These are phyloP conservation scores for Xylaria sp. DNA, from an alignment of 2,329 filamentous ascomycete genomes.

Conservation along the genomic window DNA sequence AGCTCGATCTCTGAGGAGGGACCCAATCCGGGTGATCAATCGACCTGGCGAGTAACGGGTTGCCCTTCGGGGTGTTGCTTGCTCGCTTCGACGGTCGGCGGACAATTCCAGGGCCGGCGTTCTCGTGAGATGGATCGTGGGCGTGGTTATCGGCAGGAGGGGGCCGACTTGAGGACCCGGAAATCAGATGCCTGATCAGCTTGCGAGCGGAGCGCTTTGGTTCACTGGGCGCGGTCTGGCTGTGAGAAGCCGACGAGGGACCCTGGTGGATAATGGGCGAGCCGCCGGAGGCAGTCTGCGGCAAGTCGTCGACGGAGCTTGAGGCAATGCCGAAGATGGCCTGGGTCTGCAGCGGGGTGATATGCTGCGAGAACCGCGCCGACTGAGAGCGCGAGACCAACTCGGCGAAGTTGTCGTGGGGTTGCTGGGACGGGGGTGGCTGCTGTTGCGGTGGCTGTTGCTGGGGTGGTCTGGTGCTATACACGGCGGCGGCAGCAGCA, in stretches of 20 bases:
- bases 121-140: constrained; percentile 57
- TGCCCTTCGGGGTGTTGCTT: constrained; percentile 61
- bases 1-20: constrained; percentile 39
- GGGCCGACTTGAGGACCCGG: constrained; percentile 53
- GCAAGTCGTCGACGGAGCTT: constrained; percentile 57
- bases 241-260: constrained; percentile 41
- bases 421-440: constrained; percentile 47
- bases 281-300: constrained; percentile 45
- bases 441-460: constrained; percentile 5
- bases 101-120: constrained; percentile 59
- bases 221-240: constrained; percentile 52
- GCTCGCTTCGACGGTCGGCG: constrained; percentile 69
- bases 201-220: constrained; percentile 63
- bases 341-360: constrained; percentile 51
- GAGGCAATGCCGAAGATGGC: constrained; percentile 53
- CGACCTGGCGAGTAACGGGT: constrained; percentile 48
- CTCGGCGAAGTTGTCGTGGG: constrained; percentile 59
- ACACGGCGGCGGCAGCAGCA: constrained; percentile 25
- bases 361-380: constrained; percentile 58
- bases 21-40: constrained; percentile 49
- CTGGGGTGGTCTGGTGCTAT: constrained; percentile 21
- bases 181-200: constrained; percentile 66
- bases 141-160: constrained; percentile 45
- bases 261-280: constrained; percentile 44
- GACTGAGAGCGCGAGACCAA: constrained; percentile 64